Conservation (phyloP, 371 early-diverging fungal genomes). For the Apophysomyces sp. region DNA sequence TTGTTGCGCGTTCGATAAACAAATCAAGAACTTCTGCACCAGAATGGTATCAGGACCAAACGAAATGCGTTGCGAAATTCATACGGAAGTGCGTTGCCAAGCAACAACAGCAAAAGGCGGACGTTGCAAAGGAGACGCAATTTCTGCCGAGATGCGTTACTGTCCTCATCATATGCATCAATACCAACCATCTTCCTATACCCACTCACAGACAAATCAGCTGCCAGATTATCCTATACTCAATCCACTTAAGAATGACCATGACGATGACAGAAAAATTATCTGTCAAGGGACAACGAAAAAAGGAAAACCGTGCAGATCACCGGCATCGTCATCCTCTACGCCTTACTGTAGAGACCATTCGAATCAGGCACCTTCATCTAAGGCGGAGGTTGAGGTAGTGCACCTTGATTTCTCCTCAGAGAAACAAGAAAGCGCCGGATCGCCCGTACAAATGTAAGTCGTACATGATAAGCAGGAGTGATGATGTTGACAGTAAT, state of each 20-base stretch:
- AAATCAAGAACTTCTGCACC: not conserved
- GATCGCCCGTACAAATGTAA: not conserved
- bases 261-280: not conserved
- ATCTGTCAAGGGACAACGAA: not conserved
- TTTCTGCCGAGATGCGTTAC: not conserved
- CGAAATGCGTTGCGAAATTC: not conserved
- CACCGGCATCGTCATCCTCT: not conserved
- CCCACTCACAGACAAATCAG: not conserved
- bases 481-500: not conserved
- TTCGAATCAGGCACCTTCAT: not conserved
- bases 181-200: not conserved
- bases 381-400: not conserved
- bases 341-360: not conserved
- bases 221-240: not conserved
- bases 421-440: not conserved
- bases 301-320: not conserved
- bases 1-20: not conserved
- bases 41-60: not conserved
- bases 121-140: not conserved
- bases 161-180: not conserved
- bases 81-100: not conserved
- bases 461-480: not conserved
- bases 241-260: not conserved
- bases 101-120: not conserved
- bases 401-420: not conserved